These are phyloP conservation scores for Pyrenula aspistea DNA, from an alignment of 495 filamentous ascomycete genomes.

Conservation along the genomic window DNA sequence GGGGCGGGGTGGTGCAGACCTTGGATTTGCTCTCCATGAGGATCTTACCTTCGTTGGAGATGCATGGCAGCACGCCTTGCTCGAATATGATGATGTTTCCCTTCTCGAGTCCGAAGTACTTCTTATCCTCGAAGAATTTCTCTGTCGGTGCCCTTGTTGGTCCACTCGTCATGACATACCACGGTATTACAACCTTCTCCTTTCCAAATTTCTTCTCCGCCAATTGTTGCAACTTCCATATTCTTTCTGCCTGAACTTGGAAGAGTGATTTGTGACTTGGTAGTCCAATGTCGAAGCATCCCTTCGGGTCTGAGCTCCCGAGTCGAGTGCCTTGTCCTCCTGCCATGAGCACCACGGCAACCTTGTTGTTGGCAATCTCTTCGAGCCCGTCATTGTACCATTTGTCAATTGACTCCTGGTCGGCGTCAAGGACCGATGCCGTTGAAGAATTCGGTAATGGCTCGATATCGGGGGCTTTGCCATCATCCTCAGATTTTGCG, in stretches of 20 bases:
- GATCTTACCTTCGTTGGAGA: constrained; percentile 97
- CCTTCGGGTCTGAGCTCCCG: constrained; percentile 91
- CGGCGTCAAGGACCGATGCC: constrained; percentile 86
- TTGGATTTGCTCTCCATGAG: constrained; percentile 81
- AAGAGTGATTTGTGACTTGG: constrained; percentile 89
- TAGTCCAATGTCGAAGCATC: constrained; percentile 90
- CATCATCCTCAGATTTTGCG: constrained; percentile 34
- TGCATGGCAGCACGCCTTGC: constrained; percentile 92
- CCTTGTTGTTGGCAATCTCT: constrained; percentile 76
- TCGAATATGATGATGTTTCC: constrained; percentile 90
- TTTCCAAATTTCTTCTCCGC: constrained; percentile 60
- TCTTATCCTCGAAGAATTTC: constrained; percentile 79
- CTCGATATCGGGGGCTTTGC: constrained; percentile 54
- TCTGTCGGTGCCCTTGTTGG: constrained; percentile 89
- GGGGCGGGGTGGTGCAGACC: constrained; percentile 27
- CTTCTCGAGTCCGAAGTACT: constrained; percentile 78
- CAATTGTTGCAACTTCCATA: constrained; percentile 71
- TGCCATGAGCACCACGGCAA: constrained; percentile 92
- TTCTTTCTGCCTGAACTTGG: constrained; percentile 92
- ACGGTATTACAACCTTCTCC: constrained; percentile 65
- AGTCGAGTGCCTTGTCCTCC: constrained; percentile 93
- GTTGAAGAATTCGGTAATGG: constrained; percentile 81
- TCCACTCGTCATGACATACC: constrained; percentile 99
- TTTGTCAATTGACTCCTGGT: constrained; percentile 60
- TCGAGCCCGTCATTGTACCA: constrained; percentile 84